Evolutionary conservation across 768 basidiomycete genomes (phyloP).

Genomic region (Arthromyces matolae): DNA sequence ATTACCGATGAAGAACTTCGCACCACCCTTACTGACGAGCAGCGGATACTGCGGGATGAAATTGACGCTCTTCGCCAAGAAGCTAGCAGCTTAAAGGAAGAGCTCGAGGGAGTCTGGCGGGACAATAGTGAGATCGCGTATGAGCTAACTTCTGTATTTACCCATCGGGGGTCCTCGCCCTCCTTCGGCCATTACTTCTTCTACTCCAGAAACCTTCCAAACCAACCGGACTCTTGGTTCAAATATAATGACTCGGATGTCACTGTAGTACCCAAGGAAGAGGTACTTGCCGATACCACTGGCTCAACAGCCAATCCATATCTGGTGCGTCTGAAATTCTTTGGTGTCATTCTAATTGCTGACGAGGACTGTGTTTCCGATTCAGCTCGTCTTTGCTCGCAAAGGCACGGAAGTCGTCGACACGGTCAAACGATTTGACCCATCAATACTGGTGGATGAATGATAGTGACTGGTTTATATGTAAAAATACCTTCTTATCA

Average conservation of each 20-base stretch:
- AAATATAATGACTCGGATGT: slow-evolving; percentile 96
- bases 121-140: slow-evolving; percentile 67
- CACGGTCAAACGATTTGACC: slow-evolving; percentile 69
- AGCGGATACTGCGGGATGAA: slow-evolving; percentile 47
- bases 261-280: slow-evolving; percentile 67
- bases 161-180: slow-evolving; percentile 85
- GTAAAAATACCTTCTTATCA: no score
- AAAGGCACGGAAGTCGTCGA: slow-evolving; percentile 77
- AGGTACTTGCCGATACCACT: slow-evolving; percentile 88
- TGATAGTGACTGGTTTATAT: slow-evolving; percentile 5
- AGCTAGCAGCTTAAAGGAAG: slow-evolving; percentile 54
- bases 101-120: slow-evolving; percentile 74
- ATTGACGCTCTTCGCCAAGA: slow-evolving; percentile 51
- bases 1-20: slow-evolving; percentile 63
- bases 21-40: slow-evolving; percentile 49
- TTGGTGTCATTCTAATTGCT: background rate
- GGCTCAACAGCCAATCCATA: slow-evolving; percentile 89
- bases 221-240: slow-evolving; percentile 82
- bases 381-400: slow-evolving; percentile 77
- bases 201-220: slow-evolving; percentile 85
- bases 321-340: slow-evolving; percentile 47
- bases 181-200: slow-evolving; percentile 96
- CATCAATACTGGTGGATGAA: slow-evolving; percentile 23
- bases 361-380: slow-evolving; percentile 3
- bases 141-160: slow-evolving; percentile 91